A percentile compares a stretch with the other conserved stretches of the same genome.
These are phyloP conservation scores for Neopestalotiopsis sp. DNA, from an alignment of 2,329 filamentous ascomycete genomes.

Conservation along the genomic window DNA sequence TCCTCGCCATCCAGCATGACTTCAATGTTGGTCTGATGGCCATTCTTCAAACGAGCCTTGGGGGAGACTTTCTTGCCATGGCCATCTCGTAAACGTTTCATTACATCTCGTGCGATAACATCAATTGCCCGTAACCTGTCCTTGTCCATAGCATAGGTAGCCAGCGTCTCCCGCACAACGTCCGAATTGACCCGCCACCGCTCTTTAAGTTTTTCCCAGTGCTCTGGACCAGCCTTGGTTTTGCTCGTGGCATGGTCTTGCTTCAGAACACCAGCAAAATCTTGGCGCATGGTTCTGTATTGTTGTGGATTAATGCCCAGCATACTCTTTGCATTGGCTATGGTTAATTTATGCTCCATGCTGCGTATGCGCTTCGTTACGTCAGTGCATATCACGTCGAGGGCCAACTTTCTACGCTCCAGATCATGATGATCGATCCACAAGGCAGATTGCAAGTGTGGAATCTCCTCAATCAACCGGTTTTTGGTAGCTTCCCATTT, in stretches of 20 bases:
- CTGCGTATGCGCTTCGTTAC: slow-evolving; percentile 80
- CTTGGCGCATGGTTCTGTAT: slow-evolving; percentile 65
- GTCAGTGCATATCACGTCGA: slow-evolving; percentile 82
- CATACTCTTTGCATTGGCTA: slow-evolving; percentile 74
- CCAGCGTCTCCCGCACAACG: slow-evolving; percentile 60
- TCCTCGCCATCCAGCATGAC: not conserved
- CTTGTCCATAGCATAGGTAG: slow-evolving; percentile 53
- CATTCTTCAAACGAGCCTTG: not conserved
- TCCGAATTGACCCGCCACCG: slow-evolving; percentile 68
- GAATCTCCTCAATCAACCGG: slow-evolving; percentile 67
- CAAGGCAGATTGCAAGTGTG: slow-evolving; percentile 68
- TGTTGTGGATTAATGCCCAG: slow-evolving; percentile 51
- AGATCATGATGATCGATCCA: slow-evolving; percentile 61
- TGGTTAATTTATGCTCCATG: slow-evolving; percentile 69
- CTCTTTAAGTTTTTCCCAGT: slow-evolving; percentile 74
- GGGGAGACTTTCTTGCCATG: slow-evolving; percentile 52
- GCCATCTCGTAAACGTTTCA: slow-evolving; percentile 77
- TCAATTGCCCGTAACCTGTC: slow-evolving; percentile 71
- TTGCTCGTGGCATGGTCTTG: slow-evolving; percentile 74
- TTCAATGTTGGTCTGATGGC: no score
- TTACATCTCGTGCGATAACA: slow-evolving; percentile 75
- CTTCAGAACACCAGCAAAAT: slow-evolving; percentile 70
- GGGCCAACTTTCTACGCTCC: slow-evolving; percentile 69
- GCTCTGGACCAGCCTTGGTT: slow-evolving; percentile 72
- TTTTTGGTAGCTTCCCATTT: slow-evolving; percentile 76